Evolutionary conservation across 306 rosid species (phyloP), one percentile per base, ranked within the genome.

Genomic region (Gillenia trifoliata): DNA sequence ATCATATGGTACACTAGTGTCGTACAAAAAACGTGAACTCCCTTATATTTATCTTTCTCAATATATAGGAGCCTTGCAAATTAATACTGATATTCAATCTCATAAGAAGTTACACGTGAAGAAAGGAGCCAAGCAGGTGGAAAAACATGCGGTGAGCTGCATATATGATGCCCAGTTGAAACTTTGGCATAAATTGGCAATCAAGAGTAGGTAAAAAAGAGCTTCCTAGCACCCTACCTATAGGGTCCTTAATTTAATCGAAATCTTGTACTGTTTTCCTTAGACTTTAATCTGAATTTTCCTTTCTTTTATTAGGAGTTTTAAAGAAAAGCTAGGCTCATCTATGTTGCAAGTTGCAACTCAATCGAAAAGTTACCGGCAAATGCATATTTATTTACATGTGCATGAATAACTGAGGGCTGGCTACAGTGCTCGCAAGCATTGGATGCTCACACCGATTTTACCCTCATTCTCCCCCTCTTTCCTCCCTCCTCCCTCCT

Each of bases 111-210:
- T 72, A 41, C 68, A 72, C 68, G 68, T 59, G 56, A 16, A 26
- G 26, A 72, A 59, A 3, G 13, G 8, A 16, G 29, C 1, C 2
- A 8, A 28, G 68, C 40, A 11, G 68, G 57, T 72, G 66, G 28
- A n/a, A 64, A 28, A 33, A 31, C 13, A 43, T 29, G 43, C 4
- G 47, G 68, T 22, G 49, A 10, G 19, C 19, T 59, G 62, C 62
- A 85, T 74, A 83, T 65, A 85, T 80, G 78, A 73, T 81, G 73
- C 85, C 75, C n/a, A 5, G 77, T 75, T 83, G 83, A 84, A 72
- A 60, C 45, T 63, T 61, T 71, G 40, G 75, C 59, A 43, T 66
- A 43, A 74, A 79, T 78, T 75, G 52, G 78, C n/a, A 15, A 1
- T 70, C 11, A 41, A n/a, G 36, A 36, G 75, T 72, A 56, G 88